A percentile compares a stretch with the other conserved stretches of the same genome.
Evolutionary conservation across 805 yeast species (phyloP).

Genomic region (Cyberlindnera misumaiensis): DNA sequence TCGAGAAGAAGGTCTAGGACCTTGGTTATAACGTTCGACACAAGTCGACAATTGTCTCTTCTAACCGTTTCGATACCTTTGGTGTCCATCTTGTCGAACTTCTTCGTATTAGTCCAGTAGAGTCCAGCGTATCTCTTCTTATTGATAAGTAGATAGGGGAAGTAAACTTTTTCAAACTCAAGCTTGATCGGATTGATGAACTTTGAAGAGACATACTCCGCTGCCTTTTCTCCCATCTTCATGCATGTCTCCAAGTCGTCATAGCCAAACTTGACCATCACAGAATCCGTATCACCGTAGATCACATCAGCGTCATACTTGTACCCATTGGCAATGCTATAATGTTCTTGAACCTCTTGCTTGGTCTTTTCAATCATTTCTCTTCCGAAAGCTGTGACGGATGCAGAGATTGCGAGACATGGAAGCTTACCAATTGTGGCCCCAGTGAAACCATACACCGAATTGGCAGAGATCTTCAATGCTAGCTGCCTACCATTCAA

Average conservation of each 20-base stretch:
- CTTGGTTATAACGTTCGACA: constrained; percentile 89
- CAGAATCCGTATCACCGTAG: constrained; percentile 99
- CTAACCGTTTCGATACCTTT: constrained; percentile 98
- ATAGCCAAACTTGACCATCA: constrained; percentile 95
- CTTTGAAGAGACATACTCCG: constrained; percentile 70
- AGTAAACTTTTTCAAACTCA: constrained; percentile 95
- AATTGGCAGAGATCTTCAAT: constrained; percentile 91
- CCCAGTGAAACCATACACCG: constrained; percentile 98
- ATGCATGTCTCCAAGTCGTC: constrained; percentile 75
- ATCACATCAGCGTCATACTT: constrained; percentile 84
- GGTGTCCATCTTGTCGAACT: constrained; percentile 94
- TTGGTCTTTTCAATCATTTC: constrained; percentile 94
- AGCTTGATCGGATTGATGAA: constrained; percentile 85
- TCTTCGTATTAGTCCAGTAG: constrained; percentile 91
- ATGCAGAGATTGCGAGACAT: constrained; percentile 91
- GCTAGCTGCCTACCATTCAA: constrained; percentile 97
- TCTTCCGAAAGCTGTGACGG: constrained; percentile 94
- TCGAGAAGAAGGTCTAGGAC: constrained; percentile 81
- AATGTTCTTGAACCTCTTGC: constrained; percentile 72
- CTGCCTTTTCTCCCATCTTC: constrained; percentile 93
- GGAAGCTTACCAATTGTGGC: constrained; percentile 97
- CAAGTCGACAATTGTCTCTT: constrained; percentile 93
- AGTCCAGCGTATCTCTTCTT: constrained; percentile 97
- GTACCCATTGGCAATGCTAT: constrained; percentile 75
- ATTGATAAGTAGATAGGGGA: constrained; percentile 88